Evolutionary conservation across 2,329 filamentous ascomycete species (phyloP).

Genomic region (Fusarium agapanthi): DNA sequence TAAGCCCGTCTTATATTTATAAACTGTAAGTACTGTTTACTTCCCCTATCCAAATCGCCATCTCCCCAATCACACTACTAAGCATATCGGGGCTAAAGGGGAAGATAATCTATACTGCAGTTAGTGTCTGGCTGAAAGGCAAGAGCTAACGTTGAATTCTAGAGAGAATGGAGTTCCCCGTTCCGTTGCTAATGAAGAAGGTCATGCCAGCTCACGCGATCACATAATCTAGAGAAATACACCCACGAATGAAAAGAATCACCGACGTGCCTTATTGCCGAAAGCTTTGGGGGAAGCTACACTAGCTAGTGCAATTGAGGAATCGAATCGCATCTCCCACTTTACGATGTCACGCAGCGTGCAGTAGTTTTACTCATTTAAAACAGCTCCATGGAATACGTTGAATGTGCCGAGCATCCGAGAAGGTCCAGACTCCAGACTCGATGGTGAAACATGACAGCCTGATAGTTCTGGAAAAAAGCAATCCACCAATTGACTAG

Average conservation of each 20-base stretch:
- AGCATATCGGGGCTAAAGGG: accelerated
- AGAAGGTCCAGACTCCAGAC: background rate
- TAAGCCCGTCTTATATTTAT: accelerated
- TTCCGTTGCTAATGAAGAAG: background rate
- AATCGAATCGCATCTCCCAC: background rate
- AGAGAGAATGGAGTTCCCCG: background rate
- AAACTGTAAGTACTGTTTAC: accelerated
- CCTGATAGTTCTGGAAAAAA: slow-evolving; percentile 13
- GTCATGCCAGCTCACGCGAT: background rate
- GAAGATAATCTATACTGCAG: accelerated
- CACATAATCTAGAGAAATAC: background rate
- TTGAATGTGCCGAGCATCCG: slow-evolving; percentile 18
- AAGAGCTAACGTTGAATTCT: too few species aligned
- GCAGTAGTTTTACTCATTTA: background rate
- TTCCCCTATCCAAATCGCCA: too few species aligned
- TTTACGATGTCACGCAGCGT: background rate
- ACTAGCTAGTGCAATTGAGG: background rate
- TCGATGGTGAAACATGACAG: slow-evolving; percentile 23
- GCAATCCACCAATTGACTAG: slow-evolving; percentile 16
- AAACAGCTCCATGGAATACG: background rate
- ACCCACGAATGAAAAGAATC: background rate
- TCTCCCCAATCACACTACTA: background rate
- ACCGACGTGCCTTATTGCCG: background rate
- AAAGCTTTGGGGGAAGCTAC: background rate
- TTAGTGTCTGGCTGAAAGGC: accelerated